These are phyloP conservation scores for Dittrichia graveolens DNA, from an alignment of 129 eudicot species.

Conservation along the genomic window DNA sequence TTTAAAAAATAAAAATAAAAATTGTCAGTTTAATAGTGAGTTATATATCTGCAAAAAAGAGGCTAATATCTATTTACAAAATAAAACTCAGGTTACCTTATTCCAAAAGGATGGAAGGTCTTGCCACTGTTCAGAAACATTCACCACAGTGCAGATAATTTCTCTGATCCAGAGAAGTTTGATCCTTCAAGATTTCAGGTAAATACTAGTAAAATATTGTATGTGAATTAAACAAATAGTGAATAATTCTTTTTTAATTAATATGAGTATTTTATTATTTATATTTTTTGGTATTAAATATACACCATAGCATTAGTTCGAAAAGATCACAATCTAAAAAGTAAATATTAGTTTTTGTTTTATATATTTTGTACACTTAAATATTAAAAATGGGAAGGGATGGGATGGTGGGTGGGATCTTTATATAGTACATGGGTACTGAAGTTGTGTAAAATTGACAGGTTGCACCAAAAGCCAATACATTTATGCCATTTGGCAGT, in stretches of 20 bases:
- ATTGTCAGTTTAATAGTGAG: no score
- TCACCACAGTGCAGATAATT: conserved; percentile 55
- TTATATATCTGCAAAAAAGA: background rate
- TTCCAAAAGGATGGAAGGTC: conserved; percentile 70
- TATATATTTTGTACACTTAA: background rate
- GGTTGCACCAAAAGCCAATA: conserved; percentile 59
- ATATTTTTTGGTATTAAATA: no score
- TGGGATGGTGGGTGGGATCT: conserved; percentile 25
- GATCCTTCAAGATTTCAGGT: conserved; percentile 66
- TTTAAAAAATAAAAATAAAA: no score
- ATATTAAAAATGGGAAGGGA: conserved; percentile 3
- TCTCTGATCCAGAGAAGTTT: conserved; percentile 53
- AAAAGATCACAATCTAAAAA: no score
- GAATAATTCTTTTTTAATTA: no score
- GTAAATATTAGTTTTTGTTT: background rate
- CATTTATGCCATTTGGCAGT: conserved; percentile 76
- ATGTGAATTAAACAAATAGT: no score
- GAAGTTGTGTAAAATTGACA: conserved; percentile 36
- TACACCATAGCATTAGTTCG: no score
- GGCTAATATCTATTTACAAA: background rate
- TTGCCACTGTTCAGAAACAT: conserved; percentile 64
- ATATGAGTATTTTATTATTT: no score
- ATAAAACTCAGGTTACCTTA: conserved; percentile 50
- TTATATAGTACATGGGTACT: conserved; percentile 8
- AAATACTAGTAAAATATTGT: background rate